Base-by-base conservation (phyloP, 2,329 filamentous ascomycete species). In the Neophaeococcomyces mojaviensis region DNA sequence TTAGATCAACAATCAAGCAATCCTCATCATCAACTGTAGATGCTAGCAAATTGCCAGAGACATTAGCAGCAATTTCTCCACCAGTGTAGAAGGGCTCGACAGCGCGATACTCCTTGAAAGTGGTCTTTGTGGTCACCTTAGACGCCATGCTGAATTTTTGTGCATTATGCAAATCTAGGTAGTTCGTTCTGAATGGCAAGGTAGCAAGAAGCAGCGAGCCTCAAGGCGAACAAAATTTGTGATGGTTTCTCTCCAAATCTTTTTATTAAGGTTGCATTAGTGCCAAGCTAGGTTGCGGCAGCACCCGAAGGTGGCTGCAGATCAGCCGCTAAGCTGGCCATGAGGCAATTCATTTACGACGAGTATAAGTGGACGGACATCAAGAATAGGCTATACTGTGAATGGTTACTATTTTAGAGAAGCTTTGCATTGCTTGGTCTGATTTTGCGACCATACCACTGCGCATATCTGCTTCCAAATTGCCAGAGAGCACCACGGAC, bases 1-100 rank as follows among this genome's bases (percentile, higher is more conserved):
- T 77, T 53, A 94, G 74, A 66, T 96, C 82, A 19, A 90, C 92
- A 56, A 98, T 72, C 44, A 97, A 70, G 15, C 81, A 89, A 77
- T 96, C 88, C 64, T 98, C 92, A 30, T 86, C 88, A 6, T 50
- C 48, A n/a, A 97, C 70, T 30, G 86, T 88, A 19, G 88, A 88
- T 35, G 88, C 90, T 45, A 98, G 75, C 52, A 97, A 79, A 58
- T 79, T 79, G 42, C 88, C 88, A 67, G 80, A 79, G 64, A 82
- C 78, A 71, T 90, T 88, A 50, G 97, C 77, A 24, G 87, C 81
- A 49, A 94, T 81, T 54, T 86, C 84, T 35, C 92, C 92, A 45
- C 92, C 92, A 2, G 90, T 95, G 62, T 92, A 96, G 40, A 97
- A 90, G 16, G 92, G 92, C 58, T 88, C 86, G 46, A 98, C 85